Conservation (phyloP, 2,329 filamentous ascomycete species). For the Myotisia sp. region DNA sequence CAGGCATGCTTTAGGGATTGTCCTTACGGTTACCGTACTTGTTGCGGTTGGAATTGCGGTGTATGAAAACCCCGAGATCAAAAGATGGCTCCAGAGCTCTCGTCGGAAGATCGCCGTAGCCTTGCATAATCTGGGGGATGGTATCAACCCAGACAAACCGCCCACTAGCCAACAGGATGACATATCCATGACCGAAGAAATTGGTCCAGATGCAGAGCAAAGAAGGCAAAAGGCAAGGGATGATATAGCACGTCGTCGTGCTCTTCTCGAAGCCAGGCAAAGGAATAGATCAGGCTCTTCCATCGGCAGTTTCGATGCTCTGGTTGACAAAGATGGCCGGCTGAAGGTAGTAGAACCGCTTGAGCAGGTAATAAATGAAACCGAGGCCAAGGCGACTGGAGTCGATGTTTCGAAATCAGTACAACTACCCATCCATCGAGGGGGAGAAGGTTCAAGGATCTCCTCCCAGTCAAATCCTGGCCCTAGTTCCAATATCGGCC, state of each 20-base stretch:
- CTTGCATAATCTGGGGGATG: constrained; percentile 45
- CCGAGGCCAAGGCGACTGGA: constrained; percentile 24
- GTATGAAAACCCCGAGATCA: constrained; percentile 49
- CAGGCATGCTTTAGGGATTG: constrained; percentile 37
- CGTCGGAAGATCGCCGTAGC: constrained; percentile 47
- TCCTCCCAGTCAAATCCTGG: constrained; percentile 13
- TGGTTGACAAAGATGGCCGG: constrained; percentile 32
- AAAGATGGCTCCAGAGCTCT: constrained; percentile 48
- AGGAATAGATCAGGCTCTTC: constrained; percentile 16
- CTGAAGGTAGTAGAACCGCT: constrained; percentile 13
- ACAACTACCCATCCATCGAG: constrained; percentile 17
- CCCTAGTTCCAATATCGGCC: constrained; percentile 7
- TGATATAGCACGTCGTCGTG: constrained; percentile 32
- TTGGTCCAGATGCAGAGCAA: constrained; percentile 30
- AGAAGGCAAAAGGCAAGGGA: constrained; percentile 31
- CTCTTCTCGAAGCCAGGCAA: constrained; percentile 26
- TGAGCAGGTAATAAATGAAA: constrained; percentile 1
- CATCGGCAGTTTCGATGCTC: constrained; percentile 28
- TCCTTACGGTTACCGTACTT: constrained; percentile 47
- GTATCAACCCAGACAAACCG: constrained; percentile 37
- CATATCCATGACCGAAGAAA: constrained; percentile 36
- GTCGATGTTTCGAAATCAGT: constrained; percentile 19
- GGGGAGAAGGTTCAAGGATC: constrained; percentile 8
- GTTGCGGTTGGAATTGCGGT: constrained; percentile 49
- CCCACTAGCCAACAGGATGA: constrained; percentile 21